These are phyloP conservation scores for Tetrahymena borealis DNA, from an alignment of 73 alveolate genomes.

Conservation along the genomic window DNA sequence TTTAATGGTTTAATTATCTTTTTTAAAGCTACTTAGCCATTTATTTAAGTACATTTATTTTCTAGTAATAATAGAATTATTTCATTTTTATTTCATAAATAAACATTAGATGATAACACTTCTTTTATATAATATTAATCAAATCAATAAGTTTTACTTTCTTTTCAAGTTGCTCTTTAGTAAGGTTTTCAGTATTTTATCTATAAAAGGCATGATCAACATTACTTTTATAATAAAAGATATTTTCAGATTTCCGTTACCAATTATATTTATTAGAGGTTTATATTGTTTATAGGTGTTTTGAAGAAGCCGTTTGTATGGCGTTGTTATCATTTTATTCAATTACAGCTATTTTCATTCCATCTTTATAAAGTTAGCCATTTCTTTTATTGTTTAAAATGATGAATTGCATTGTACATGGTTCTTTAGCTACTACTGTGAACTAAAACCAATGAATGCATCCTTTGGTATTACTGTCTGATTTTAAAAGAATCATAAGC, in stretches of 20 bases:
- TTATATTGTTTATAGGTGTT: background rate
- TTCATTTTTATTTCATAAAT: too few relatives aligned
- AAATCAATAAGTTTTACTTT: background rate
- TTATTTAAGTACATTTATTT: too few relatives aligned
- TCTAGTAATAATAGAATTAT: too few relatives aligned
- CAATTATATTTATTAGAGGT: background rate
- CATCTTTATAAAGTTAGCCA: background rate
- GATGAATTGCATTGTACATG: background rate
- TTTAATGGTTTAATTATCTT: too few relatives aligned
- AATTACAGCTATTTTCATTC: background rate
- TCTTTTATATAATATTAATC: too few relatives aligned
- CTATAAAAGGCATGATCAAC: background rate
- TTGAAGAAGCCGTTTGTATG: background rate
- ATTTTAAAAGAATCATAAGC: background rate
- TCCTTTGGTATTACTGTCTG: background rate
- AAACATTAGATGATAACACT: too few relatives aligned
- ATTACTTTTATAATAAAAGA: background rate
- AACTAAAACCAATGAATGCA: background rate
- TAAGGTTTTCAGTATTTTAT: background rate
- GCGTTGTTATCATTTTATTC: background rate
- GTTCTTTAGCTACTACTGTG: background rate
- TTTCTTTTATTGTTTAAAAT: background rate
- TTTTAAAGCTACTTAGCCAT: too few relatives aligned
- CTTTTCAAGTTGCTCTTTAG: background rate
- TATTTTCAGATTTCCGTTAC: background rate